phyloP scores from a whole-genome alignment of 495 filamentous ascomycete species.

The Cladorrhinum samala region DNA sequence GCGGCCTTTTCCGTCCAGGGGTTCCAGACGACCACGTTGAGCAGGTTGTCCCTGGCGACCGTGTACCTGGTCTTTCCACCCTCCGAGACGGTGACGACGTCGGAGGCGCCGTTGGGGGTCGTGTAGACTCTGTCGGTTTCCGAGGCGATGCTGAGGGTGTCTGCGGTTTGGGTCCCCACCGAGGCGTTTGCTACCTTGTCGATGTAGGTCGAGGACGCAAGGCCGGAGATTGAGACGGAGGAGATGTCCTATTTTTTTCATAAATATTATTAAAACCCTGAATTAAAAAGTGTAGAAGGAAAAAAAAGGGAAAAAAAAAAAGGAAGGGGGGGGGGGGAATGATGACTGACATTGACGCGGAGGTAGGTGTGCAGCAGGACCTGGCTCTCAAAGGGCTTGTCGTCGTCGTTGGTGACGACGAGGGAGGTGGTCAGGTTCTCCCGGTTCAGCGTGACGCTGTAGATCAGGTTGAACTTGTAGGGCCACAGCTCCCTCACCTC shows the following conservation, averaged over 20 bases:
- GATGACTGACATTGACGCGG: constrained; percentile 58
- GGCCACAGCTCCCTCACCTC: constrained; percentile 64
- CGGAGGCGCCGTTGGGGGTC: constrained; percentile 27
- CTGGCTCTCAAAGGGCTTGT: constrained; percentile 81
- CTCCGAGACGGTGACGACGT: constrained; percentile 50
- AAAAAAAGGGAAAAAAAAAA: background rate
- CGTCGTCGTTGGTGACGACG: constrained; percentile 80
- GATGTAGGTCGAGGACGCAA: constrained; percentile 65
- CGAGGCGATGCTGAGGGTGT: constrained; percentile 51
- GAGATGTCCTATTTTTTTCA: constrained; percentile 60
- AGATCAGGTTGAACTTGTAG: constrained; percentile 81
- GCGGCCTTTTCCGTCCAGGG: constrained; percentile 82
- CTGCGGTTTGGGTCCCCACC: constrained; percentile 48
- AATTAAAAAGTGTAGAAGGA: background rate
- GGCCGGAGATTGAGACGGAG: constrained; percentile 59
- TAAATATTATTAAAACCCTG: background rate
- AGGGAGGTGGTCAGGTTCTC: constrained; percentile 74
- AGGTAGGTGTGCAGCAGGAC: constrained; percentile 89
- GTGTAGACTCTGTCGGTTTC: constrained; percentile 74
- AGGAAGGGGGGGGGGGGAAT: background rate
- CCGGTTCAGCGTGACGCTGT: constrained; percentile 76
- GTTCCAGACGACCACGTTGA: constrained; percentile 94
- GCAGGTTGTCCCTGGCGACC: constrained; percentile 71
- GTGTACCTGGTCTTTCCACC: constrained; percentile 59
- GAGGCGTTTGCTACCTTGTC: constrained; percentile 68